Conservation (phyloP, 495 filamentous ascomycete species). For the Podospora fimiseda region DNA sequence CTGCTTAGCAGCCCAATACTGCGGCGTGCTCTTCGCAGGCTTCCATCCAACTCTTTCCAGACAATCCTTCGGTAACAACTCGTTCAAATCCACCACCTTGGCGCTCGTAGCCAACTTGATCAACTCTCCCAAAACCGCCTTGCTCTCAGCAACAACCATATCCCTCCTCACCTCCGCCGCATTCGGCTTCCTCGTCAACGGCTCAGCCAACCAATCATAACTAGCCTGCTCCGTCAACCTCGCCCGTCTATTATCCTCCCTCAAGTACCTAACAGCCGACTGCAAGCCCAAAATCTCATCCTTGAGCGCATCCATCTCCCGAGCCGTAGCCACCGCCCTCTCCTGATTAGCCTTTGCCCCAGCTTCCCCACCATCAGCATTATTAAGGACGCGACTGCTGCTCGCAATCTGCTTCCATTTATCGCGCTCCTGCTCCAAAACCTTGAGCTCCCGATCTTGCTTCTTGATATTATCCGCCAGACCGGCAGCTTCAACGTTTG, state of each 20-base stretch:
- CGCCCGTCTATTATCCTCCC: constrained; percentile 67
- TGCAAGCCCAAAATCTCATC: constrained; percentile 64
- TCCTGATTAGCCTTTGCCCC: constrained; percentile 51
- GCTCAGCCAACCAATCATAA: constrained; percentile 60
- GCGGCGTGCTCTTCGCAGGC: constrained; percentile 38
- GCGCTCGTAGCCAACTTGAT: constrained; percentile 59
- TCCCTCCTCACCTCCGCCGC: constrained; percentile 51
- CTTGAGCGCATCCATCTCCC: constrained; percentile 68
- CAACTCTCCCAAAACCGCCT: constrained; percentile 64
- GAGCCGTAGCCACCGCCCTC: constrained; percentile 58
- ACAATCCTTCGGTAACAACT: constrained; percentile 44
- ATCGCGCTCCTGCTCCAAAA: constrained; percentile 57
- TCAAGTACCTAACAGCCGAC: constrained; percentile 69
- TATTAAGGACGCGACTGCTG: constrained; percentile 51
- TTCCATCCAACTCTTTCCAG: constrained; percentile 47
- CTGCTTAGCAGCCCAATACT: constrained; percentile 38
- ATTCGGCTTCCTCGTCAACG: constrained; percentile 47
- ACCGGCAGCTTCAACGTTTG: constrained; percentile 46
- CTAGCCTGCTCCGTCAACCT: constrained; percentile 55
- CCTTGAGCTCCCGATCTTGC: constrained; percentile 50
- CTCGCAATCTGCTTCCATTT: constrained; percentile 70
- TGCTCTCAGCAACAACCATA: constrained; percentile 58
- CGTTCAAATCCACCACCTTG: constrained; percentile 49
- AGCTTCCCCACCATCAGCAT: constrained; percentile 33
- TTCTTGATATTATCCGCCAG: constrained; percentile 61